These are phyloP conservation scores for Auxenochlorella protothecoides DNA, from an alignment of 139 green algal genomes.

Conservation along the genomic window DNA sequence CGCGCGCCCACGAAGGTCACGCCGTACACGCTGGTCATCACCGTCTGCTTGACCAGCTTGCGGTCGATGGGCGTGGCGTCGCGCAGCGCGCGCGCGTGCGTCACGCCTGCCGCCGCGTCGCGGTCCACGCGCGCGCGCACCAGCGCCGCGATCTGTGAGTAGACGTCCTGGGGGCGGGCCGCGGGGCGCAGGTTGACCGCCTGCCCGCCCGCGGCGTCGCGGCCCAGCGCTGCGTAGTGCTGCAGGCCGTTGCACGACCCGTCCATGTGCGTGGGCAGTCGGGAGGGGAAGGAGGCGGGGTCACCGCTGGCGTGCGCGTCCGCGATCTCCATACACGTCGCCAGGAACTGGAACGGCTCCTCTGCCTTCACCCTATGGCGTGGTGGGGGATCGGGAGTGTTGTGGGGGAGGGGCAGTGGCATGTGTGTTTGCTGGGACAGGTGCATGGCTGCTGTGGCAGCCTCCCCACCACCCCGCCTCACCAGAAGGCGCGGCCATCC, in stretches of 20 bases:
- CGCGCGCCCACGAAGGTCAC: slow-evolving; percentile 87
- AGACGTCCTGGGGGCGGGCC: slow-evolving; percentile 73
- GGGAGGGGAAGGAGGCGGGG: slow-evolving; percentile 50
- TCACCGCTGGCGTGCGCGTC: slow-evolving; percentile 48
- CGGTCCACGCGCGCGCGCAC: slow-evolving; percentile 34
- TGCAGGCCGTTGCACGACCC: slow-evolving; percentile 97
- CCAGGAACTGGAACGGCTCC: slow-evolving; percentile 86
- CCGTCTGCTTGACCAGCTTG: slow-evolving; percentile 99
- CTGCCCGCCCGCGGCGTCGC: slow-evolving; percentile 57
- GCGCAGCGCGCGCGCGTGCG: slow-evolving; percentile 23
- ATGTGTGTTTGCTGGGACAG: too few species aligned
- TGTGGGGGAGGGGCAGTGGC: neutral
- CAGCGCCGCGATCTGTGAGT: slow-evolving; percentile 51
- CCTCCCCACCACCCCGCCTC: too few species aligned
- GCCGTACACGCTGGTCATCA: slow-evolving; percentile 98
- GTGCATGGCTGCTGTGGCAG: too few species aligned
- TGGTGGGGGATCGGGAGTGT: neutral
- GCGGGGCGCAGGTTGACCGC: slow-evolving; percentile 77
- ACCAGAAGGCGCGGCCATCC: too few species aligned
- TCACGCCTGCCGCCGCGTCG: slow-evolving; percentile 21
- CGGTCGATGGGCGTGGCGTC: slow-evolving; percentile 61
- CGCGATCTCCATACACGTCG: slow-evolving; percentile 75
- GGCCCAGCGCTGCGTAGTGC: slow-evolving; percentile 90
- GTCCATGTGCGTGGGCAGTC: slow-evolving; percentile 82
- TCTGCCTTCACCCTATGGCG: slow-evolving; percentile 38